These are phyloP conservation scores for Warburgia ugandensis DNA, from an alignment of 164 flowering plant species.

Conservation along the genomic window DNA sequence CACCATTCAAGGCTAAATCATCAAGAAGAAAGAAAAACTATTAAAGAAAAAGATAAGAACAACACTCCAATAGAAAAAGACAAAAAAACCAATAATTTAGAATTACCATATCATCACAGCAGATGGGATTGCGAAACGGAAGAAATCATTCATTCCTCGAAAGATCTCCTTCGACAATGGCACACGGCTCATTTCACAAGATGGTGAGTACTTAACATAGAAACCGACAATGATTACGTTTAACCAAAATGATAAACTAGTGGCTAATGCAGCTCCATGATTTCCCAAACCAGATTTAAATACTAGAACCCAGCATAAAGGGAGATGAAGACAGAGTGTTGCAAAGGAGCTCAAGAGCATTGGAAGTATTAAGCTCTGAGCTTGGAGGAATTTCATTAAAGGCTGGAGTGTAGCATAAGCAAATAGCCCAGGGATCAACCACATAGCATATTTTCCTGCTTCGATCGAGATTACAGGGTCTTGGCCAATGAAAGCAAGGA, in stretches of 20 bases:
- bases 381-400: conserved; percentile 31
- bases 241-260: conserved; percentile 39
- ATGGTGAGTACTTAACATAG: conserved; percentile 32
- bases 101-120: conserved; percentile 76
- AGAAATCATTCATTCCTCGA: conserved; percentile 46
- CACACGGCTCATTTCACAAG: conserved; percentile 53
- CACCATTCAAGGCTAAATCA: conserved; percentile 68
- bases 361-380: conserved; percentile 40
- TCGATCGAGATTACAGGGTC: conserved; percentile 43
- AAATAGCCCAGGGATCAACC: conserved; percentile 45
- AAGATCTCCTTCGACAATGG: conserved; percentile 55
- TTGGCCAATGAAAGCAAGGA: conserved; percentile 43
- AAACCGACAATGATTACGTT: conserved; percentile 31
- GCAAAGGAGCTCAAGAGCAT: conserved; percentile 34
- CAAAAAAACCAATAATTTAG: background rate
- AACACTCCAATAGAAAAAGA: background rate
- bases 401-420: conserved; percentile 44
- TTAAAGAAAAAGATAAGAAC: background rate
- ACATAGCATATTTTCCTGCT: conserved; percentile 38
- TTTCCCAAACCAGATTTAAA: conserved; percentile 34
- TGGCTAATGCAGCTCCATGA: conserved; percentile 41
- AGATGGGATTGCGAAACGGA: conserved; percentile 72
- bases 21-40: background rate
- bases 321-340: conserved; percentile 29
- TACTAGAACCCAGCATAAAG: conserved; percentile 49